A percentile compares a stretch with the other conserved stretches of the same genome.
Conservation (phyloP, 2,329 filamentous ascomycete genomes). For the Fusarium caatingaense region DNA sequence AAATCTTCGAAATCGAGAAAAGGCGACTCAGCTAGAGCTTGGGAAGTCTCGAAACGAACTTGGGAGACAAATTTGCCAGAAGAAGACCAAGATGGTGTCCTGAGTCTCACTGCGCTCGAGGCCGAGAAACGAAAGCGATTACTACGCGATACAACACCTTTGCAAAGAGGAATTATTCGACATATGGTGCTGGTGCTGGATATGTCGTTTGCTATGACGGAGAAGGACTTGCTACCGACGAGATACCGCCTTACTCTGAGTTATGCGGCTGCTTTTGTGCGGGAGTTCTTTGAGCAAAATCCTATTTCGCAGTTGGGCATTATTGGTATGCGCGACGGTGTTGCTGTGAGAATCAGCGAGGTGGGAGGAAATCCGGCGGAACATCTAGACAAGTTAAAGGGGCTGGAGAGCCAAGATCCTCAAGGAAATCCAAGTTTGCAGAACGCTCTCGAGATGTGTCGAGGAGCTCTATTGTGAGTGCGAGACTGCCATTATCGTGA, state of each 20-base stretch:
- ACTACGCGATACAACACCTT: conserved; percentile 90
- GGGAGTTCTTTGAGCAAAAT: conserved; percentile 98
- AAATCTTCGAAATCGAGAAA: conserved; percentile 48
- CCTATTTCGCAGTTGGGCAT: conserved; percentile 96
- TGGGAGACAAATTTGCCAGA: conserved; percentile 76
- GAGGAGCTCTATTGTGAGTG: conserved; percentile 83
- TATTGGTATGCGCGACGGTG: conserved; percentile 91
- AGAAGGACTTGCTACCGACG: conserved; percentile 93
- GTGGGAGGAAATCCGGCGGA: conserved; percentile 92
- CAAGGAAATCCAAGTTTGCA: conserved; percentile 85
- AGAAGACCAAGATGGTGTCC: conserved; percentile 82
- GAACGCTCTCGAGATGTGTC: conserved; percentile 95
- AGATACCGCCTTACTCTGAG: conserved; percentile 84
- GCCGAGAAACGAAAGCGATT: conserved; percentile 84
- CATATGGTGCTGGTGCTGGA: conserved; percentile 92
- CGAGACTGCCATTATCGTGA: neutral
- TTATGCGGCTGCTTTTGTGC: conserved; percentile 87
- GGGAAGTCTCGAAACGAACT: conserved; percentile 74
- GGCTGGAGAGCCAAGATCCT: conserved; percentile 73
- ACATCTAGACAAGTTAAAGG: conserved; percentile 81
- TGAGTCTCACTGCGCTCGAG: conserved; percentile 82
- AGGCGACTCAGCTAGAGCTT: conserved; percentile 64
- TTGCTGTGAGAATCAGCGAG: conserved; percentile 87
- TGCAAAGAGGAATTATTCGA: conserved; percentile 97
- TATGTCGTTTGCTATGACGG: conserved; percentile 91